Evolutionary conservation across 2,329 filamentous ascomycete species (phyloP).

Genomic region (Bipolaris cookei): DNA sequence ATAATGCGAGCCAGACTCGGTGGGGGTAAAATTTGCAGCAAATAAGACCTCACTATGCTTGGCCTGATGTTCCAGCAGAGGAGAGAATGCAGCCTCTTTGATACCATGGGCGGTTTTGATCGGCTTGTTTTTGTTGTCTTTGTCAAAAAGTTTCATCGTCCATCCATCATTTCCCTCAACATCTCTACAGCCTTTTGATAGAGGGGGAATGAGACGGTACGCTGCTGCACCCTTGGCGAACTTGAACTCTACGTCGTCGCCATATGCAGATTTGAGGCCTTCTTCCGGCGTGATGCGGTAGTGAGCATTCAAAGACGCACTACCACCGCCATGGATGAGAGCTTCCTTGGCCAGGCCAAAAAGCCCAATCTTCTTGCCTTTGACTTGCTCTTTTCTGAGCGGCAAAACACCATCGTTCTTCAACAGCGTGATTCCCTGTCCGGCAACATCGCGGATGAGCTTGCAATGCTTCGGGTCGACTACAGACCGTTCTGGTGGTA

Average conservation of each 20-base stretch:
- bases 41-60: slow-evolving; percentile 35
- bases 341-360: slow-evolving; percentile 69
- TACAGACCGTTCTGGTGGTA: slow-evolving; percentile 65
- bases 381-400: slow-evolving; percentile 63
- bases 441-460: slow-evolving; percentile 68
- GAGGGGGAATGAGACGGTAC: slow-evolving; percentile 43
- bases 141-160: slow-evolving; percentile 39
- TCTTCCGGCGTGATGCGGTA: slow-evolving; percentile 39
- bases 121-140: slow-evolving; percentile 31
- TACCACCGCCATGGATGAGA: slow-evolving; percentile 45
- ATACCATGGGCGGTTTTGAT: slow-evolving; percentile 29
- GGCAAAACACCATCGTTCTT: slow-evolving; percentile 75
- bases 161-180: slow-evolving; percentile 39
- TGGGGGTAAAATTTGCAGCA: slow-evolving; percentile 32
- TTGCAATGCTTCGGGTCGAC: slow-evolving; percentile 66
- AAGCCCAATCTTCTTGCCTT: slow-evolving; percentile 67
- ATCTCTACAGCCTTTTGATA: slow-evolving; percentile 36
- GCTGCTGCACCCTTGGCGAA: slow-evolving; percentile 45
- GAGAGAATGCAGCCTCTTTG: slow-evolving; percentile 36
- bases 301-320: slow-evolving; percentile 36
- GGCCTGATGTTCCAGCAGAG: slow-evolving; percentile 32
- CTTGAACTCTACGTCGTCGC: slow-evolving; percentile 39
- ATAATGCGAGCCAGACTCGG: slow-evolving; percentile 39
- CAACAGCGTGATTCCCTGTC: slow-evolving; percentile 72
- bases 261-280: slow-evolving; percentile 35